These are phyloP conservation scores for Sorghum bicolor DNA, from an alignment of 176 grass and related monocot genomes.

Conservation along the genomic window Sorghum_bicolor_NCBIv3 NC_012872.2:58231001-58231500, in stretches of 20 bases:
- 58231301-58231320: not conserved
- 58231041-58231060: not conserved
- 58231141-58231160: not conserved
- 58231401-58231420: not conserved
- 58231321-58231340: not conserved
- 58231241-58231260: no score
- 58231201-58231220: not conserved
- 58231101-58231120: no score
- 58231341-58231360: not conserved
- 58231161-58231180: not conserved
- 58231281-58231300: no score
- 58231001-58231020: not conserved
- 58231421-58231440: slow-evolving; percentile 5
- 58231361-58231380: not conserved
- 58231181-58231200: not conserved
- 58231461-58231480: not conserved
- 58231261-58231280: no score
- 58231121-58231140: no score
- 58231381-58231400: not conserved
- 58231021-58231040: not conserved
- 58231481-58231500: not conserved
- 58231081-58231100: no score
- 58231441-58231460: not conserved
- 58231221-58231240: not conserved
- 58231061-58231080: not conserved